These are phyloP conservation scores for Przewalskia tangutica DNA, from an alignment of 257 asterid genomes.

Conservation along the genomic window DNA sequence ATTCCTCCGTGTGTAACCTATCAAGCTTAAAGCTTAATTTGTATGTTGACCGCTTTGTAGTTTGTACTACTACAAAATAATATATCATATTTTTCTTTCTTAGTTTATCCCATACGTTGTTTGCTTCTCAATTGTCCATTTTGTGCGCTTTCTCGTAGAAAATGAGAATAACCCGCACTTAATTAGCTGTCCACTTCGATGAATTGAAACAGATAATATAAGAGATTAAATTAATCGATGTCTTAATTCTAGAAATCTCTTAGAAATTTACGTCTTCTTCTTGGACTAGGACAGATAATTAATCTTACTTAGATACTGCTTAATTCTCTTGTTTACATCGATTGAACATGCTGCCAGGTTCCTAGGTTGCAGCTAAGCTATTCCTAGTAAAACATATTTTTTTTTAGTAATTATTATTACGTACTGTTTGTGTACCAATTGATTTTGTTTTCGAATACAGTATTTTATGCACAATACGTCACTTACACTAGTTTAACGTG, in stretches of 20 bases:
- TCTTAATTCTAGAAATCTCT: constrained; percentile 1
- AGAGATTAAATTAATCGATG: background rate
- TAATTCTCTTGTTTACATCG: constrained; percentile 10
- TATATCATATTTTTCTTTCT: background rate
- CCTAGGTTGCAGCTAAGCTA: background rate
- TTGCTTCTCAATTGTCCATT: background rate
- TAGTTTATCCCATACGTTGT: background rate
- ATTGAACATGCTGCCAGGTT: background rate
- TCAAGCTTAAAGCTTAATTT: background rate
- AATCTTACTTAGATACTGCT: background rate
- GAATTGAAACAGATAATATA: background rate
- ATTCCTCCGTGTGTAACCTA: background rate
- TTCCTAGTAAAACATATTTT: background rate
- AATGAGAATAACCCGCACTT: background rate
- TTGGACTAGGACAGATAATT: constrained; percentile 1
- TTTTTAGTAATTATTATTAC: background rate
- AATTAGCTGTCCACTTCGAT: background rate
- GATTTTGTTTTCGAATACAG: background rate
- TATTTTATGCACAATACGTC: background rate
- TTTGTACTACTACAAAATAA: background rate
- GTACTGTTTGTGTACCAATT: background rate
- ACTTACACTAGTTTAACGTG: background rate
- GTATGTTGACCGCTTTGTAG: background rate
- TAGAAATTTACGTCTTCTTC: constrained; percentile 6
- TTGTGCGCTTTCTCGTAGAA: background rate